These are phyloP conservation scores for Marasmius tenuissimus DNA, from an alignment of 1,284 basidiomycete species.

Conservation along the genomic window DNA sequence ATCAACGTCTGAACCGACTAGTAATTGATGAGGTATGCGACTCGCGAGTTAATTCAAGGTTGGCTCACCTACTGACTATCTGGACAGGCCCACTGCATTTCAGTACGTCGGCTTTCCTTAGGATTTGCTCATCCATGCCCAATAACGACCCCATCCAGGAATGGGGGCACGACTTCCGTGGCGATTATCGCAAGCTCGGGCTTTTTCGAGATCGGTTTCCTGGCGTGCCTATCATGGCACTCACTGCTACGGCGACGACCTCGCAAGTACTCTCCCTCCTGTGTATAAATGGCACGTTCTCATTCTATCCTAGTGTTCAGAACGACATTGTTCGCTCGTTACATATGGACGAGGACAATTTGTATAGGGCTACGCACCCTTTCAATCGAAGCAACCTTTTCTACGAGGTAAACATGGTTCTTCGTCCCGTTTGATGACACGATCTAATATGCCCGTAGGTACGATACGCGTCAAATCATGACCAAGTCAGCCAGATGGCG, in stretches of 20 bases:
- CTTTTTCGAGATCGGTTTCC: conserved; percentile 69
- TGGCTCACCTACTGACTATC: background rate
- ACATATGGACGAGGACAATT: conserved; percentile 52
- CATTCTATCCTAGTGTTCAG: conserved; percentile 10
- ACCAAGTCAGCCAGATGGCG: conserved; percentile 52
- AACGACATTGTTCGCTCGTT: conserved; percentile 68
- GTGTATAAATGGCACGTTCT: background rate
- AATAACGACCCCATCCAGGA: conserved; percentile 46
- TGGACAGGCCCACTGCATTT: conserved; percentile 79
- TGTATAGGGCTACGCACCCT: conserved; percentile 70
- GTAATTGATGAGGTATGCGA: conserved; percentile 81
- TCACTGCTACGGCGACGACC: conserved; percentile 77
- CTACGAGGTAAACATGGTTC: conserved; percentile 58
- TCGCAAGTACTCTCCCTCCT: conserved; percentile 36
- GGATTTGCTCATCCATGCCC: background rate
- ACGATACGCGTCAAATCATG: conserved; percentile 54
- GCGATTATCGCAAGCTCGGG: conserved; percentile 72
- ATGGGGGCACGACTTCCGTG: conserved; percentile 84
- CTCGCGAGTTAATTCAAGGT: background rate
- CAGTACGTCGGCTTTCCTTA: conserved; percentile 40
- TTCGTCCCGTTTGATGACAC: background rate
- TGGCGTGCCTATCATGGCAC: conserved; percentile 78
- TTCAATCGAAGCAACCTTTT: conserved; percentile 82
- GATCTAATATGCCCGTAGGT: conserved; percentile 38
- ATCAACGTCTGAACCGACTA: conserved; percentile 63